Percentiles rank a stretch among this genome's conserved stretches.
Conservation (phyloP, 2,329 filamentous ascomycete species). For the Scedosporium boydii region DNA sequence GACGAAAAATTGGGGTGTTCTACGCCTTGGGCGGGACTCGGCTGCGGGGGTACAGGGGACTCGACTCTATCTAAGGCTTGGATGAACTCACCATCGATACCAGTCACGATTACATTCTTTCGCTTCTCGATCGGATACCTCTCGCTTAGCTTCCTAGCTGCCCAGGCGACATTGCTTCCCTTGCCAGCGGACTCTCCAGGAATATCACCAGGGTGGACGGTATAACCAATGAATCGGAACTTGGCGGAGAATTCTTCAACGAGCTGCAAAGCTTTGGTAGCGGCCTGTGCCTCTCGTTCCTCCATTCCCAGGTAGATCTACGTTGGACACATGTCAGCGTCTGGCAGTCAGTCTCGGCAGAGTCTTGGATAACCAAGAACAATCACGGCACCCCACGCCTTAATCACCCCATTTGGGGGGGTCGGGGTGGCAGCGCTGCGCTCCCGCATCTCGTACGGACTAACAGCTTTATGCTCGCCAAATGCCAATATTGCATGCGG, state of each 20-base stretch:
- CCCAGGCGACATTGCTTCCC: conserved; percentile 66
- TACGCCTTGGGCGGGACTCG: not conserved
- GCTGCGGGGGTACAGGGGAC: not conserved
- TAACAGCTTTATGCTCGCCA: too few relatives aligned
- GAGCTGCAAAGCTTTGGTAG: conserved; percentile 51
- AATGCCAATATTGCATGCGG: too few relatives aligned
- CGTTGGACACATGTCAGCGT: not conserved
- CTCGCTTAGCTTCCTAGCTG: conserved; percentile 54
- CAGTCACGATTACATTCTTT: conserved; percentile 58
- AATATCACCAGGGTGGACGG: conserved; percentile 56
- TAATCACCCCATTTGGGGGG: not conserved
- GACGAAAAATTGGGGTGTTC: too few relatives aligned
- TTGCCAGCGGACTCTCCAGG: conserved; percentile 63
- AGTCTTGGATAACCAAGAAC: not conserved
- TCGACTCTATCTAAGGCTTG: not conserved
- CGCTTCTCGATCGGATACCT: conserved; percentile 44
- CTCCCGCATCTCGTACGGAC: not conserved
- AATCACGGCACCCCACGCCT: not conserved
- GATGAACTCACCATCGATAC: conserved; percentile 56
- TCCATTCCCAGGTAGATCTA: conserved; percentile 69
- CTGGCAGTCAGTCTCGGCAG: not conserved
- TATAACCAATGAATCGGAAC: conserved; percentile 59
- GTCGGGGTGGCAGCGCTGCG: not conserved
- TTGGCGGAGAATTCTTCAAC: conserved; percentile 54
- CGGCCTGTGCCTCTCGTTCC: conserved; percentile 51